Conservation (phyloP, 148 eudicot genomes). For the Euryodendron excelsum region DNA sequence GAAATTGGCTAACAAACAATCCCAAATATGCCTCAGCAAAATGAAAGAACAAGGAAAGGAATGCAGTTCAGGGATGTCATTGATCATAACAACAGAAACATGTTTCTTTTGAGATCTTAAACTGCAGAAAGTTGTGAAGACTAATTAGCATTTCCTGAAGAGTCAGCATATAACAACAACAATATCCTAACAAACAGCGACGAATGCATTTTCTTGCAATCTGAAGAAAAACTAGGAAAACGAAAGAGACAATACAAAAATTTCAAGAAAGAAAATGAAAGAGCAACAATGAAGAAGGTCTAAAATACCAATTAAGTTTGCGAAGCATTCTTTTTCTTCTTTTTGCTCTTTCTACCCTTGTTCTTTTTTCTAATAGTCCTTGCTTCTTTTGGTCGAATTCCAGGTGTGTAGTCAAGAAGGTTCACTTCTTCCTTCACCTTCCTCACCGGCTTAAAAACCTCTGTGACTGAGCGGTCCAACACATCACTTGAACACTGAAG, state of each 20-base stretch:
- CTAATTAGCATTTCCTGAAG: neutral
- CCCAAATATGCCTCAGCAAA: neutral
- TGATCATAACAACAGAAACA: neutral
- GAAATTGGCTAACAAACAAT: neutral
- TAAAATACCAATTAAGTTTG: neutral
- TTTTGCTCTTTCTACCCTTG: constrained; percentile 26
- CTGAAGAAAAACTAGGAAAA: neutral
- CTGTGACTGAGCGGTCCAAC: constrained; percentile 49
- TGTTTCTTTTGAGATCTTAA: neutral
- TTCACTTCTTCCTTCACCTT: constrained; percentile 27
- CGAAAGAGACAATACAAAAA: neutral
- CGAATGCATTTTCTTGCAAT: constrained; percentile 5
- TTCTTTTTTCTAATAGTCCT: constrained; percentile 21
- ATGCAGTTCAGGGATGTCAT: neutral
- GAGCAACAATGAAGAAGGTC: neutral
- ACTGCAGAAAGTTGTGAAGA: constrained; percentile 7
- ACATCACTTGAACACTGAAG: constrained; percentile 45
- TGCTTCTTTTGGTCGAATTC: constrained; percentile 11
- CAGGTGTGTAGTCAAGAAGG: constrained; percentile 9
- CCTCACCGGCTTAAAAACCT: constrained; percentile 44
- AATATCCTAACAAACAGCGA: neutral
- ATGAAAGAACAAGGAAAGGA: neutral
- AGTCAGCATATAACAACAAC: neutral
- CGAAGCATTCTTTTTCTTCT: neutral
- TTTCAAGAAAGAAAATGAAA: neutral